phyloP scores from a whole-genome alignment of 306 rosid genomes.

The Rubus idaeus region DNA sequence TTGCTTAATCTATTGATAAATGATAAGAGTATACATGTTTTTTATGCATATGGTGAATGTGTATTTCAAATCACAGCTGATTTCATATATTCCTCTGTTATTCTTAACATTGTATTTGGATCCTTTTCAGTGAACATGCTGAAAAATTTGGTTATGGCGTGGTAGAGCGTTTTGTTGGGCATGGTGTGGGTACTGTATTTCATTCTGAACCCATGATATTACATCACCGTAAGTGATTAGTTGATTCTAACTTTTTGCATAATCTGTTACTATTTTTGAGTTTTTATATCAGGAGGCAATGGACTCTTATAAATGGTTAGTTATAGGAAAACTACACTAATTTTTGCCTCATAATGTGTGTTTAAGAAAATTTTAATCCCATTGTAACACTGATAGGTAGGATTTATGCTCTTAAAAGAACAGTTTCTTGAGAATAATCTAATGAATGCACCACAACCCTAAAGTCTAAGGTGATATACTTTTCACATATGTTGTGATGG shows the following conservation, averaged over 20 bases:
- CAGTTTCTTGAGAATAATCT: background rate
- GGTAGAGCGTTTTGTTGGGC: slow-evolving; percentile 98
- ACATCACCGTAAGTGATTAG: slow-evolving; percentile 68
- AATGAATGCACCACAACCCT: background rate
- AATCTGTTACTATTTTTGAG: slow-evolving; percentile 6
- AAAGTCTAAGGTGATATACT: background rate
- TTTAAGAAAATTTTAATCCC: background rate
- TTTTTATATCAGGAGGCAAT: background rate
- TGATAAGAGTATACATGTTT: background rate
- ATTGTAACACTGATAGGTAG: background rate
- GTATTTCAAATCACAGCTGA: background rate
- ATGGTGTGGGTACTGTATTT: slow-evolving; percentile 94
- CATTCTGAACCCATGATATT: slow-evolving; percentile 82
- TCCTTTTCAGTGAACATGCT: slow-evolving; percentile 77
- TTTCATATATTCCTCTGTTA: slow-evolving; percentile 17
- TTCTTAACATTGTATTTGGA: slow-evolving; percentile 21
- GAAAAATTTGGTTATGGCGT: slow-evolving; percentile 76
- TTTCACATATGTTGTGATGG: background rate
- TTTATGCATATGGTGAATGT: background rate
- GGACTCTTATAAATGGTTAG: background rate
- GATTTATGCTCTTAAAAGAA: background rate
- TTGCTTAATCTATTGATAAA: background rate
- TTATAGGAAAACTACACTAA: background rate
- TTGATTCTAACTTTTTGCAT: background rate
- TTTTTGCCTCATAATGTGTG: background rate